Evolutionary conservation across 768 basidiomycete genomes (phyloP).

Genomic region (Zangia roseola): DNA sequence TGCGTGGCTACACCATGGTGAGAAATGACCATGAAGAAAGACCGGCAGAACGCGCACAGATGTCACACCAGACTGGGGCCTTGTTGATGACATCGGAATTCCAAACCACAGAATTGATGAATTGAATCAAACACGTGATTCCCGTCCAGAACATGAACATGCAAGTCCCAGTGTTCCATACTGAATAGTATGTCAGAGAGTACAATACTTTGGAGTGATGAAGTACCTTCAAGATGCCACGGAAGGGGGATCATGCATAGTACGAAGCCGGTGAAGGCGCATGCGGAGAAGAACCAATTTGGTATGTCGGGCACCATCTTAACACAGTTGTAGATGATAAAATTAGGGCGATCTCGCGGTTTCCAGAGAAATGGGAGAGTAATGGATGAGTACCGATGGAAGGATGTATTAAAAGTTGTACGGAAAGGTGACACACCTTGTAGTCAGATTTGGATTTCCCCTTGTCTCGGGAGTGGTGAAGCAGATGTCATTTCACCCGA

Average conservation of each 20-base stretch:
- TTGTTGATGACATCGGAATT: constrained; percentile 36
- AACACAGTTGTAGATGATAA: constrained; percentile 24
- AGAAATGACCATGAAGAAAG: background rate
- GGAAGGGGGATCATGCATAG: constrained; percentile 58
- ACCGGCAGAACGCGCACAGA: constrained; percentile 38
- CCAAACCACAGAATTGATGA: constrained; percentile 59
- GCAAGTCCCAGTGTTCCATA: constrained; percentile 48
- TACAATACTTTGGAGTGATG: background rate
- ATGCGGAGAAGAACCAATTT: constrained; percentile 41
- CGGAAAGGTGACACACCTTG: background rate
- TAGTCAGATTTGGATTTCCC: too few relatives aligned
- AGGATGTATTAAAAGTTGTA: constrained; percentile 25
- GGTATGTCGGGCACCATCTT: constrained; percentile 26
- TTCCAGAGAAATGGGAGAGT: constrained; percentile 3
- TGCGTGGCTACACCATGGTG: constrained; percentile 16
- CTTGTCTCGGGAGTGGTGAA: too few relatives aligned
- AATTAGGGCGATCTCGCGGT: constrained; percentile 3
- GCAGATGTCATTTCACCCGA: too few relatives aligned
- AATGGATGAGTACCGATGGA: background rate
- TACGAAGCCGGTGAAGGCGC: constrained; percentile 58
- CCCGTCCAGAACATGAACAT: constrained; percentile 46
- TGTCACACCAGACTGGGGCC: constrained; percentile 64
- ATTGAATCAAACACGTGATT: constrained; percentile 36
- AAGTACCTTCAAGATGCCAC: constrained; percentile 51
- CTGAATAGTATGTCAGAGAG: constrained; percentile 13